These are phyloP conservation scores for Termitomyces sp. DNA, from an alignment of 768 basidiomycete species.

Conservation along the genomic window DNA sequence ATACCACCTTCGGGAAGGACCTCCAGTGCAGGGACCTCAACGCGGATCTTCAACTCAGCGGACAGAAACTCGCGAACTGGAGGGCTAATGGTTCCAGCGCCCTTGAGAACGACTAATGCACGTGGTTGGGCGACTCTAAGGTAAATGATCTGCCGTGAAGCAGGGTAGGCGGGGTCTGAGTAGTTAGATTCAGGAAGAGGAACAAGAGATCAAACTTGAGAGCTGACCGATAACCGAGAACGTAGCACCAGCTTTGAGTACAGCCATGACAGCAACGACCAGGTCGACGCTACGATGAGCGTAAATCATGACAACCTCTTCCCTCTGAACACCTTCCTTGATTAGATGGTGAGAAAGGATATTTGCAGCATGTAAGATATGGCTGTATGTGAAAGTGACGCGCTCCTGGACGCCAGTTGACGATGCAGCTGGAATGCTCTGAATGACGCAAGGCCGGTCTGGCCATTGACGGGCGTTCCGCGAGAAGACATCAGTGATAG, in stretches of 20 bases:
- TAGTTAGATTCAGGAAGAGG: background rate
- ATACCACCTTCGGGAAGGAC: slow-evolving; percentile 60
- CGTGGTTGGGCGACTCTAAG: slow-evolving; percentile 90
- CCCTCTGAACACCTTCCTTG: slow-evolving; percentile 78
- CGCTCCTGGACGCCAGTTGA: slow-evolving; percentile 42
- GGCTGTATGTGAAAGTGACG: slow-evolving; percentile 66
- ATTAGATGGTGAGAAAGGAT: slow-evolving; percentile 87
- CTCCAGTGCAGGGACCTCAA: slow-evolving; percentile 87
- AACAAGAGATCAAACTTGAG: background rate
- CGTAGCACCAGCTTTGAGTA: slow-evolving; percentile 91
- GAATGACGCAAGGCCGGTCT: slow-evolving; percentile 84
- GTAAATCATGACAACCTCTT: slow-evolving; percentile 98
- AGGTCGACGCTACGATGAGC: slow-evolving; percentile 95
- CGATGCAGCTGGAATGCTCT: slow-evolving; percentile 48
- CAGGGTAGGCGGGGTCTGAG: slow-evolving; percentile 93
- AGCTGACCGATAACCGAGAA: slow-evolving; percentile 92
- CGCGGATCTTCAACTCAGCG: slow-evolving; percentile 74
- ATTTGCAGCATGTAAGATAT: slow-evolving; percentile 83
- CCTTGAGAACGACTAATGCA: slow-evolving; percentile 84
- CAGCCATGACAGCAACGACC: slow-evolving; percentile 94
- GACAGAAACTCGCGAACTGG: slow-evolving; percentile 80
- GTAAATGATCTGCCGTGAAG: slow-evolving; percentile 88
- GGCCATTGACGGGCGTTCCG: slow-evolving; percentile 77
- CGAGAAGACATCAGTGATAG: slow-evolving; percentile 94
- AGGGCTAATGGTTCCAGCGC: slow-evolving; percentile 77